Base-by-base conservation (phyloP, 2,329 filamentous ascomycete species). In the Cordyceps pruinosa region DNA sequence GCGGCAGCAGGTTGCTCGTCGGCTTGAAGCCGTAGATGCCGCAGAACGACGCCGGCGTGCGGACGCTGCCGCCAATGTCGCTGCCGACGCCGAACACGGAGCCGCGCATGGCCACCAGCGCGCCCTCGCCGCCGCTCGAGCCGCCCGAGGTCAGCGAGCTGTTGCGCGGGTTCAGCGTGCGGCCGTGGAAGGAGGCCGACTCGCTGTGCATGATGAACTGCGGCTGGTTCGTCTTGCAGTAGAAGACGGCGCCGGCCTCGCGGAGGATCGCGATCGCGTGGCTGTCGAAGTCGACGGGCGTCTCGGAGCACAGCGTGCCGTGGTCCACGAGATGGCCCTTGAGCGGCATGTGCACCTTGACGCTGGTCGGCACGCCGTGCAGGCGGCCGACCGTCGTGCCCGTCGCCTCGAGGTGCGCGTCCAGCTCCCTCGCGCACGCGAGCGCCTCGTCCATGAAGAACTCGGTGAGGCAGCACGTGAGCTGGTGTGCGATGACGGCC, bases 181-280 rank as follows among this genome's bases (percentile, higher is more conserved):
- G 76, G 1, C 83, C 84, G 60, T 79, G 82, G 23, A 85, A 68
- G 46, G 84, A 85, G 26, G 78, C 75, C 4, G 74, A 80, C 64
- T 87, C 85, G 41, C 84, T 68, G 9, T 75, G 74, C 65, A 73
- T 75, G 54, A 83, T 67, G 0, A 73, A 75, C 61, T 83, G 80
- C 0, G 86, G 84, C 6, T 87, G 77, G 59, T 87, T 88, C 0
- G 86, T 88, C 69, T 88, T 88, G 63, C 82, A 79, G 64, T 86
- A 84, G 47, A 84, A 74, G 1, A 88, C 76, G 1, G 85, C 86
- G 2, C 86, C 86, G 0, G 83, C 73, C 17, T 72, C 72, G 37
- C 79, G 72, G 10, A 88, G 70, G 1, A 86, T 72, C 1, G 77
- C 73, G 0, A 86, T 77, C 30, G 88, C 73, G 0, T 80, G 78